phyloP scores from a whole-genome alignment of 2,329 filamentous ascomycete species.

The Sphaceloma murrayae region DNA sequence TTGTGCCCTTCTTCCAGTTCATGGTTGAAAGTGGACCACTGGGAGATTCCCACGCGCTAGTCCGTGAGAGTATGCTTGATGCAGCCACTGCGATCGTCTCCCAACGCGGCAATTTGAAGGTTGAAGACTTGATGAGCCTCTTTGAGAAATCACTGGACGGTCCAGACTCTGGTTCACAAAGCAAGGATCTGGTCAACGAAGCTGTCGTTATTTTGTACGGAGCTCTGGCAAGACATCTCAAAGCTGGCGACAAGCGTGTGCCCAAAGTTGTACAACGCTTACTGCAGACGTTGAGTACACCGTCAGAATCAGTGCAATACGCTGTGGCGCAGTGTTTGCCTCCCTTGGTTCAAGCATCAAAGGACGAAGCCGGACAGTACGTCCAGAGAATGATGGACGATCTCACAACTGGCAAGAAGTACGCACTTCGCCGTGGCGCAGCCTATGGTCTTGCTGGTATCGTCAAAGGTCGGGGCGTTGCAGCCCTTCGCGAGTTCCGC shows the following conservation, averaged over 20 bases:
- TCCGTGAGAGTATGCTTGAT: constrained; percentile 85
- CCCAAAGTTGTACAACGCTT: constrained; percentile 80
- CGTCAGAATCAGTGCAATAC: constrained; percentile 93
- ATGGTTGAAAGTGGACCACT: constrained; percentile 78
- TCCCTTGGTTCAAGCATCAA: constrained; percentile 74
- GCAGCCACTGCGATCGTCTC: constrained; percentile 75
- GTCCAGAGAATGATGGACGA: constrained; percentile 71
- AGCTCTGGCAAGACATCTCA: constrained; percentile 78
- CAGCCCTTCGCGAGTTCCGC: constrained; percentile 70
- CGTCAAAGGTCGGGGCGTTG: constrained; percentile 77
- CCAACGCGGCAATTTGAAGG: constrained; percentile 66
- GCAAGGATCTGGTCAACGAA: constrained; percentile 85
- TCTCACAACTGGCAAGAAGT: constrained; percentile 79
- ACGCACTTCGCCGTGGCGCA: constrained; percentile 83
- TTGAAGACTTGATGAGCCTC: constrained; percentile 84
- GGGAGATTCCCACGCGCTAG: constrained; percentile 67
- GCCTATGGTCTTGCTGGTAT: constrained; percentile 91
- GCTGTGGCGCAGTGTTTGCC: constrained; percentile 91
- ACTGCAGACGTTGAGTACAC: constrained; percentile 78
- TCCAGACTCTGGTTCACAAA: constrained; percentile 69
- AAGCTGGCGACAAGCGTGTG: constrained; percentile 74
- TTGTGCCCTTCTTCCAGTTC: constrained; percentile 74
- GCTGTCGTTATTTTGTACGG: constrained; percentile 97
- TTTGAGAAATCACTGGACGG: constrained; percentile 83
- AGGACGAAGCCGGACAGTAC: constrained; percentile 68